A percentile compares a stretch with the other conserved stretches of the same genome.
These are phyloP conservation scores for Orbilia oligospora DNA, from an alignment of 2,329 filamentous ascomycete species.

Conservation along the genomic window DNA sequence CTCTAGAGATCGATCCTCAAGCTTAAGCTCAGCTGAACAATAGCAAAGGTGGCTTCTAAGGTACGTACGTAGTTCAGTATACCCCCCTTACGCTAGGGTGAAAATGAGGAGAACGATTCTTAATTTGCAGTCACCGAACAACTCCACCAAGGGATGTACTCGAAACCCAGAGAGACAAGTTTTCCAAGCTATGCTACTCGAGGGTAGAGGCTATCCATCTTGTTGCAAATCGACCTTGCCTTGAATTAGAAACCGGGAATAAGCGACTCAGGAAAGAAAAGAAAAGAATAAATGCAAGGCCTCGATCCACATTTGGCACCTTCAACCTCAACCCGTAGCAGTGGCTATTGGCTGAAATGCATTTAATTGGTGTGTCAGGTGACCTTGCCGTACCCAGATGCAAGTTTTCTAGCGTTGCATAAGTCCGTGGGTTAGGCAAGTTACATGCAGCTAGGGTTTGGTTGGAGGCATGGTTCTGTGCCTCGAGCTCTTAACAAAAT, in stretches of 20 bases:
- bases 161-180: conserved; percentile 31
- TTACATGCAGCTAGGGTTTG: conserved; percentile 55
- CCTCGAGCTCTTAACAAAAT: conserved; percentile 59
- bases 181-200: conserved; percentile 42
- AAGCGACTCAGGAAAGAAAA: conserved; percentile 57
- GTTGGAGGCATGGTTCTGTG: conserved; percentile 53
- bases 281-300: conserved; percentile 60
- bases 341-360: conserved; percentile 57
- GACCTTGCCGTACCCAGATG: conserved; percentile 38
- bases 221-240: conserved; percentile 51
- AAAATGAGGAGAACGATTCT: conserved; percentile 17
- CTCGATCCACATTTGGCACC: conserved; percentile 56
- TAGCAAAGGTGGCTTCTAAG: not conserved
- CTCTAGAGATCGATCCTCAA: conserved; percentile 4
- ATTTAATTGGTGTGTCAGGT: conserved; percentile 57
- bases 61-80: not conserved
- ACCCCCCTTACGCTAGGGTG: conserved; percentile 22
- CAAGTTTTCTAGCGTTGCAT: conserved; percentile 40
- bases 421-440: conserved; percentile 57
- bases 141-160: conserved; percentile 40
- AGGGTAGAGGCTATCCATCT: conserved; percentile 24
- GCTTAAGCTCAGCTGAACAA: conserved; percentile 1
- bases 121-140: conserved; percentile 4
- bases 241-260: conserved; percentile 62
- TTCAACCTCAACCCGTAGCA: conserved; percentile 55